Evolutionary conservation across 257 asterid genomes (phyloP).

Genomic region (Echium plantagineum): DNA sequence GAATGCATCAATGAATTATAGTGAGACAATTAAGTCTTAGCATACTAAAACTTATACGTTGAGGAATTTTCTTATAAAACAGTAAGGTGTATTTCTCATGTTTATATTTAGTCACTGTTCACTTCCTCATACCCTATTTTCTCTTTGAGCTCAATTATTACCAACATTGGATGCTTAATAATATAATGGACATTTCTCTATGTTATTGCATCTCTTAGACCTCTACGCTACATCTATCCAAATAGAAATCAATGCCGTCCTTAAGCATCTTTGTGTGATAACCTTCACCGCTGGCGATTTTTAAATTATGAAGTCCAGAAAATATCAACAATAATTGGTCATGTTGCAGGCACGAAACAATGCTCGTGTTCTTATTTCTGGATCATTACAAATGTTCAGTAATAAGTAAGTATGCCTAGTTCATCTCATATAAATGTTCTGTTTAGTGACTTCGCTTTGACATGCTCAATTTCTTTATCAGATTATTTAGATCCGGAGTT

Average conservation of each 20-base stretch:
- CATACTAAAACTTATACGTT: neutral
- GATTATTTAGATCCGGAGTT: conserved; percentile 28
- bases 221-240: too few species aligned
- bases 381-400: conserved; percentile 28
- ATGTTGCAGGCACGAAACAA: conserved; percentile 31
- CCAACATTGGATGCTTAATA: too few species aligned
- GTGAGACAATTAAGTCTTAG: neutral
- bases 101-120: neutral
- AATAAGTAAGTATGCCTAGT: conserved; percentile 16
- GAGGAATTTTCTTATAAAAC: too few species aligned
- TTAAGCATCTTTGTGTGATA: too few species aligned
- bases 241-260: too few species aligned
- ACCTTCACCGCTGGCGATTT: too few species aligned
- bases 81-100: neutral
- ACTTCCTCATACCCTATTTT: too few species aligned
- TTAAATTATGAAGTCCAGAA: neutral
- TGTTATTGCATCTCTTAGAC: too few species aligned
- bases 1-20: neutral
- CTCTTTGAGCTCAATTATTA: too few species aligned
- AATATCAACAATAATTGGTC: conserved; percentile 3
- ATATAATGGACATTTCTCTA: too few species aligned
- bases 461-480: conserved; percentile 8
- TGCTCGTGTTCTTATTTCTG: conserved; percentile 31
- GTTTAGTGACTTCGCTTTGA: neutral
- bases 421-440: conserved; percentile 1